Conservation (phyloP, 345 rosid genomes). For the Corchorus capsularis region DNA sequence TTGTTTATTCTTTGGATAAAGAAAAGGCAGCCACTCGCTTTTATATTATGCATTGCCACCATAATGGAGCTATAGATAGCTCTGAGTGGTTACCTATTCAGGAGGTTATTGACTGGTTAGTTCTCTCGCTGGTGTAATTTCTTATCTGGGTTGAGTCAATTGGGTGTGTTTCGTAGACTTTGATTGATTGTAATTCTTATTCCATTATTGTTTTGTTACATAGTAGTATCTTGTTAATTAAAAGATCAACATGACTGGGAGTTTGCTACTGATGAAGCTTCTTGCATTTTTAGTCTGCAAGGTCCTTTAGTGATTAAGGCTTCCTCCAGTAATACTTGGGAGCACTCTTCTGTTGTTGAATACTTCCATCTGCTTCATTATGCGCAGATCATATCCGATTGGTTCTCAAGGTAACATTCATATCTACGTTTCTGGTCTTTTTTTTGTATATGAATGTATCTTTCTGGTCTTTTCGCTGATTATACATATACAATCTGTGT, state of each 20-base stretch:
- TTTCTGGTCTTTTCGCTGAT: not conserved
- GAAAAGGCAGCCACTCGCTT: slow-evolving; percentile 50
- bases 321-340: slow-evolving; percentile 34
- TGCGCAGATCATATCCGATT: slow-evolving; percentile 42
- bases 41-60: slow-evolving; percentile 55
- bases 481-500: not conserved
- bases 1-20: slow-evolving; percentile 48
- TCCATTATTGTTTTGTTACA: not conserved
- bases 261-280: not conserved
- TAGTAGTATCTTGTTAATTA: not conserved
- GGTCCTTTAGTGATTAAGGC: slow-evolving; percentile 49
- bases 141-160: not conserved
- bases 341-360: slow-evolving; percentile 39
- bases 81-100: slow-evolving; percentile 33
- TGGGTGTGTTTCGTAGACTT: not conserved
- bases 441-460: not conserved
- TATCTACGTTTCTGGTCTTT: not conserved
- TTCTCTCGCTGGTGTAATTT: slow-evolving; percentile 1
- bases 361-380: slow-evolving; percentile 63
- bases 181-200: not conserved
- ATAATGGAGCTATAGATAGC: slow-evolving; percentile 24
- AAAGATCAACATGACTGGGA: not conserved
- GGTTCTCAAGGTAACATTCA: slow-evolving; percentile 49
- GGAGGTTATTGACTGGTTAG: slow-evolving; percentile 52
- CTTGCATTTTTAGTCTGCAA: slow-evolving; percentile 44